Evolutionary conservation across 208 protist genomes (phyloP).

Genomic region (Leishmania tarentolae): DNA sequence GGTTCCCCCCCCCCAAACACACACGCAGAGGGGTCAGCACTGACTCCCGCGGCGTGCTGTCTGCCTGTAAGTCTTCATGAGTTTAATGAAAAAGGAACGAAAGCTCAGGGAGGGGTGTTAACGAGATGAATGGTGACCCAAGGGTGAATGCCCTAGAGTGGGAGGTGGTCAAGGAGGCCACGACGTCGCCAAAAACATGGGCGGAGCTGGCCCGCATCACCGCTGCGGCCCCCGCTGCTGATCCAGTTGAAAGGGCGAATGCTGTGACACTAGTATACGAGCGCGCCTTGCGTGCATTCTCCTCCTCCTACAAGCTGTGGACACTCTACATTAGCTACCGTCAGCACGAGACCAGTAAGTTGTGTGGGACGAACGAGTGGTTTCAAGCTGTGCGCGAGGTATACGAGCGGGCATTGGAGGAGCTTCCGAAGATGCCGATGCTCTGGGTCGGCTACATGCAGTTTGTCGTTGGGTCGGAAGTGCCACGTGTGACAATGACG

Average conservation of each 20-base stretch:
- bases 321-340: conserved; percentile 66
- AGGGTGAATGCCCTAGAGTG: conserved; percentile 61
- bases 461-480: conserved; percentile 50
- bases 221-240: conserved; percentile 11
- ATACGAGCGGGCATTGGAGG: conserved; percentile 72
- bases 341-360: conserved; percentile 38
- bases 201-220: conserved; percentile 50
- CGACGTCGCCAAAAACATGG: conserved; percentile 62
- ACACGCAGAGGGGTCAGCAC: neutral
- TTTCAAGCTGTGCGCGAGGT: conserved; percentile 67
- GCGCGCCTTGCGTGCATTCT: conserved; percentile 63
- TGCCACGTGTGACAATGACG: conserved; percentile 63
- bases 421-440: conserved; percentile 75
- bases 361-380: conserved; percentile 67
- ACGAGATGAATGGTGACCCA: conserved; percentile 27
- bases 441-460: conserved; percentile 76
- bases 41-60: neutral
- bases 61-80: neutral
- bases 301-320: conserved; percentile 88
- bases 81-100: neutral
- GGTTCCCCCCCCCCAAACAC: neutral
- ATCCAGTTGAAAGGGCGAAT: conserved; percentile 50
- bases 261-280: conserved; percentile 75
- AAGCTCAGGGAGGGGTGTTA: neutral
- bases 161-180: conserved; percentile 56